Evolutionary conservation across 176 grass and related monocot species (phyloP).

Genomic region (sorghum (Sorghum bicolor)): Sorghum_bicolor_NCBIv3 NC_012878.2:42433501-42434000

Average conservation of each 20-base stretch:
- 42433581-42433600: background rate
- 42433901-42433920: constrained; percentile 23
- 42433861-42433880: background rate
- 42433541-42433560: constrained; percentile 9
- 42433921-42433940: background rate
- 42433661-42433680: constrained; percentile 81
- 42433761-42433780: constrained; percentile 88
- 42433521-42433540: constrained; percentile 97
- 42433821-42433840: background rate
- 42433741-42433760: constrained; percentile 89
- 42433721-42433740: constrained; percentile 79
- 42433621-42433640: constrained; percentile 60
- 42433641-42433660: constrained; percentile 88
- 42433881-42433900: background rate
- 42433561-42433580: constrained; percentile 10
- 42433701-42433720: constrained; percentile 87
- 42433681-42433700: constrained; percentile 92
- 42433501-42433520: constrained; percentile 95
- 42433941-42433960: constrained; percentile 15
- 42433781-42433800: constrained; percentile 91
- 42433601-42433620: constrained; percentile 26
- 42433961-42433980: background rate
- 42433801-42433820: constrained; percentile 72
- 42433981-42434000: background rate
- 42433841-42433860: constrained; percentile 13